Percentiles rank a stretch among this genome's conserved stretches.
Evolutionary conservation across 352 stramenopile species (phyloP).

Genomic region (Globisporangium cylindrosporum): DNA sequence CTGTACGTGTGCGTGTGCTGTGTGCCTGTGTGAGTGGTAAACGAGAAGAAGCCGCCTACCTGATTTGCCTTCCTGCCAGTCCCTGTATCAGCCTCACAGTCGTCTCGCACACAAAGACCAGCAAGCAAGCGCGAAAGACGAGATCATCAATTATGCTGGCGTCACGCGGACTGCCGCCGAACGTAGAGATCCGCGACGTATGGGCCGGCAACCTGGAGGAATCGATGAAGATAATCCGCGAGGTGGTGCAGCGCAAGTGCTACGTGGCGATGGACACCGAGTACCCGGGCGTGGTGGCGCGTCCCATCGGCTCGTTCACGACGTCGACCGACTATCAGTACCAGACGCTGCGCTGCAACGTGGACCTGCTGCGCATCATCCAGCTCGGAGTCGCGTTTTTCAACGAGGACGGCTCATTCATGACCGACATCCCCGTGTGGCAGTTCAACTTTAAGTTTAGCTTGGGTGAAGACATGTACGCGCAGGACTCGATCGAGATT

Average conservation of each 20-base stretch:
- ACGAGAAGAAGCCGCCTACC: no score
- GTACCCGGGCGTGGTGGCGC: slow-evolving; percentile 98
- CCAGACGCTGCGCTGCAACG: slow-evolving; percentile 97
- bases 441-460: slow-evolving; percentile 99
- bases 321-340: slow-evolving; percentile 98
- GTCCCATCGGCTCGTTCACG: slow-evolving; percentile 95
- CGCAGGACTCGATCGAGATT: slow-evolving; percentile 98
- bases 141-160: slow-evolving; percentile 31
- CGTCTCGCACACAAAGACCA: no score
- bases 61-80: not conserved
- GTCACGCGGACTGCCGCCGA: slow-evolving; percentile 51
- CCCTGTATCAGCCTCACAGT: no score
- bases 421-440: slow-evolving; percentile 95
- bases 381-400: slow-evolving; percentile 97
- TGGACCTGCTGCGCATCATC: slow-evolving; percentile 98
- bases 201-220: slow-evolving; percentile 93
- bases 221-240: slow-evolving; percentile 95
- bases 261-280: slow-evolving; percentile 99
- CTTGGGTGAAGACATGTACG: slow-evolving; percentile 98
- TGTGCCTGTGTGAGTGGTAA: not conserved
- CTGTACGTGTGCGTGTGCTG: not conserved
- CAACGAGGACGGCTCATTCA: slow-evolving; percentile 94
- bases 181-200: slow-evolving; percentile 94
- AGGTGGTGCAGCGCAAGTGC: slow-evolving; percentile 94
- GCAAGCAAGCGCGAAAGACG: not conserved